Percentiles rank a stretch among this genome's conserved stretches.
Conservation (phyloP, 2,329 filamentous ascomycete species). For the Exophiala sideris region DNA sequence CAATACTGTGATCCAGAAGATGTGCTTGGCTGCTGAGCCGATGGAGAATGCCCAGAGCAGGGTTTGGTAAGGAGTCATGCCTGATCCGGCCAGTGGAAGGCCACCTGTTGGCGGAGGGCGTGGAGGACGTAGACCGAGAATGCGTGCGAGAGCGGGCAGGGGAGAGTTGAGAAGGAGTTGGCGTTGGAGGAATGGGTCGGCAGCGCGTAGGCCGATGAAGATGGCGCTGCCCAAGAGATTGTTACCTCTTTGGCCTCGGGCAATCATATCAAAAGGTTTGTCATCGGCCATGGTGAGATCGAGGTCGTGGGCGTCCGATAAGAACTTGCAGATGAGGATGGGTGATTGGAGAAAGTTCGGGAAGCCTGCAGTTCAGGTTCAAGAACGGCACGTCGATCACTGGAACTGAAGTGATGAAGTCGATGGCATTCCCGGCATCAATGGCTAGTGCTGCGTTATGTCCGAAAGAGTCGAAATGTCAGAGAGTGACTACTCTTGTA, state of each 20-base stretch:
- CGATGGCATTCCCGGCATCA: no score
- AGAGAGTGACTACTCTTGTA: no score
- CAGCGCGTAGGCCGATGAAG: conserved; percentile 13
- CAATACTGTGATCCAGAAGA: conserved; percentile 12
- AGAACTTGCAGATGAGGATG: no score
- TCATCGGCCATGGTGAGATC: no score
- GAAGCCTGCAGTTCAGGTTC: no score
- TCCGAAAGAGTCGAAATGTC: no score
- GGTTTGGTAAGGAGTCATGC: conserved; percentile 20
- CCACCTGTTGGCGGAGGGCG: conserved; percentile 8
- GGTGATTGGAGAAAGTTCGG: no score
- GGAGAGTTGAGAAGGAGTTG: conserved; percentile 14
- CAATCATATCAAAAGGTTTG: conserved; percentile 2
- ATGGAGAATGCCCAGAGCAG: conserved; percentile 19
- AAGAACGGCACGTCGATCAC: no score
- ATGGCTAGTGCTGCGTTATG: no score
- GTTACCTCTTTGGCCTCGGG: conserved; percentile 7
- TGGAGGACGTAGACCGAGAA: conserved; percentile 7
- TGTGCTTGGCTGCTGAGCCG: conserved; percentile 21
- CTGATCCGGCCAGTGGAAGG: conserved; percentile 1
- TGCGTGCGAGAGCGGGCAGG: conserved; percentile 1
- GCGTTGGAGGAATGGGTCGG: conserved; percentile 18
- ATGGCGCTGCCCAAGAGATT: conserved; percentile 14
- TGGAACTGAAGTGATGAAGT: no score
- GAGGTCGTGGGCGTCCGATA: no score